Evolutionary conservation across 2,329 filamentous ascomycete species (phyloP).

Genomic region (Berkeleyomyces basicola): DNA sequence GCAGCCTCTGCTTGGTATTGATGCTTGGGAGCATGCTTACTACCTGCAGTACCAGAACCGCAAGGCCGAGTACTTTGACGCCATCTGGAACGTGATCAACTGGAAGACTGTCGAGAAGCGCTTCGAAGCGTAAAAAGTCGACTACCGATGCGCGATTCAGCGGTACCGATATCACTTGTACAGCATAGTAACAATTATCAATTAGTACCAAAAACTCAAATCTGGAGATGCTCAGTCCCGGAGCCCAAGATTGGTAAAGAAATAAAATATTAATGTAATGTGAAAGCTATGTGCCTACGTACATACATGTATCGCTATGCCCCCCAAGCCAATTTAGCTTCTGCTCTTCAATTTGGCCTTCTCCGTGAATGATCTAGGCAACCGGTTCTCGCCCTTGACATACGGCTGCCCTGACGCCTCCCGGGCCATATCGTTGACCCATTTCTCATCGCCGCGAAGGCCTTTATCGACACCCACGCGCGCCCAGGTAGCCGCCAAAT

Average conservation of each 20-base stretch:
- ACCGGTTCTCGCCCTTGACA: slow-evolving; percentile 38
- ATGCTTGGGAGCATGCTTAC: slow-evolving; percentile 94
- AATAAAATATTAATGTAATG: neutral
- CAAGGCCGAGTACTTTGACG: slow-evolving; percentile 89
- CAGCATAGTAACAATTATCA: neutral
- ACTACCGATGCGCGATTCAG: neutral
- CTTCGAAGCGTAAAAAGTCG: slow-evolving; percentile 34
- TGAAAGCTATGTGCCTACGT: neutral
- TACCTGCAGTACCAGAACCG: slow-evolving; percentile 94
- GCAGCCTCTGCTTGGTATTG: slow-evolving; percentile 69
- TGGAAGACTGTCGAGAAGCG: slow-evolving; percentile 80
- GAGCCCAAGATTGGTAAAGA: neutral
- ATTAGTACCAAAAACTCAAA: neutral
- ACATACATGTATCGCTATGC: neutral
- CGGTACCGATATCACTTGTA: neutral
- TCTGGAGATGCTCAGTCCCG: no score
- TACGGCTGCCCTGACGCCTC: slow-evolving; percentile 46
- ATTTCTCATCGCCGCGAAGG: slow-evolving; percentile 42
- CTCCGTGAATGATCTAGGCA: slow-evolving; percentile 34
- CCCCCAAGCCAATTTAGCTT: slow-evolving; percentile 10
- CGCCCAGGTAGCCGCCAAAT: slow-evolving; percentile 51
- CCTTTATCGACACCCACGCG: slow-evolving; percentile 32
- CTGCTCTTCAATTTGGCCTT: neutral
- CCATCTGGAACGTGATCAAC: slow-evolving; percentile 90
- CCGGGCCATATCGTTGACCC: slow-evolving; percentile 61